Evolutionary conservation across 345 rosid species (phyloP).

Genomic region (Ceriops zippeliana): DNA sequence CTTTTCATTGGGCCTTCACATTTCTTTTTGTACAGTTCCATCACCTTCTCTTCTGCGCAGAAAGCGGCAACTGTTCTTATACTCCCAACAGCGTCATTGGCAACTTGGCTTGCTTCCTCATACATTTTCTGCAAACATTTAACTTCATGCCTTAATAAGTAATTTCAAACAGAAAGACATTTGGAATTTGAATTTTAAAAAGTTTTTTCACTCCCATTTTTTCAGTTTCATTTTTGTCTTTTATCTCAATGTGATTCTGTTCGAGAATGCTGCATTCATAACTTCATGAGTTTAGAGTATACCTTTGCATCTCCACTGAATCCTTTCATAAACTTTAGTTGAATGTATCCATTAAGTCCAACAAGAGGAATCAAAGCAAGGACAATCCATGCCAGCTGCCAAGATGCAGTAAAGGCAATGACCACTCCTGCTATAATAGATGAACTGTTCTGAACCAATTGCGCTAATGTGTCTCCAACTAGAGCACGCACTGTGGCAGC

Average conservation of each 20-base stretch:
- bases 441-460: conserved; percentile 54
- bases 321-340: conserved; percentile 71
- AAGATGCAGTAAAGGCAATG: conserved; percentile 66
- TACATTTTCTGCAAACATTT: conserved; percentile 58
- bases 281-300: not conserved
- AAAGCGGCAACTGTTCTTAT: conserved; percentile 86
- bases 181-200: not conserved
- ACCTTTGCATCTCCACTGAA: conserved; percentile 82
- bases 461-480: conserved; percentile 75
- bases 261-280: not conserved
- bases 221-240: not conserved
- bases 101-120: conserved; percentile 90
- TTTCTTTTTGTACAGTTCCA: conserved; percentile 63
- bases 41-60: conserved; percentile 82
- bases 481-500: conserved; percentile 62
- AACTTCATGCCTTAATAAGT: not conserved
- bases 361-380: conserved; percentile 62
- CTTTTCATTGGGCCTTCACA: conserved; percentile 72
- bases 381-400: conserved; percentile 63
- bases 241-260: not conserved
- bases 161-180: not conserved
- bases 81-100: conserved; percentile 86
- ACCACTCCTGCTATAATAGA: conserved; percentile 59
- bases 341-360: conserved; percentile 52
- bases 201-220: not conserved